A percentile compares a stretch with the other conserved stretches of the same genome.
Evolutionary conservation across 2,329 filamentous ascomycete species (phyloP).

Genomic region (Teratosphaeria zuluensis): DNA sequence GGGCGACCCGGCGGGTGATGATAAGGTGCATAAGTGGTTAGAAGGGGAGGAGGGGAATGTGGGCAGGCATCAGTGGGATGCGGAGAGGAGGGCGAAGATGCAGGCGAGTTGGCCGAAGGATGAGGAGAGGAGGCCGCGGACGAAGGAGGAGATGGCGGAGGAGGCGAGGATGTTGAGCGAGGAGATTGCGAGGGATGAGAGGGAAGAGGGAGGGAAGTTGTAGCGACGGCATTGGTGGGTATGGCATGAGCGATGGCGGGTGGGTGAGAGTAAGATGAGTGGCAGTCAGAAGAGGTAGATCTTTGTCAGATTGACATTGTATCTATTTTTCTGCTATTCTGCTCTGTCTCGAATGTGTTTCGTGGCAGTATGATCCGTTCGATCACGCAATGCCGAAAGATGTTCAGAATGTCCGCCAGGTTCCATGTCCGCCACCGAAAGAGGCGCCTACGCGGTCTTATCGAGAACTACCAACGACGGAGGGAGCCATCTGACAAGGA

Average conservation of each 20-base stretch:
- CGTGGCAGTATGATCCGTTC: too few species aligned
- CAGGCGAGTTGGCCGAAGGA: conserved; percentile 54
- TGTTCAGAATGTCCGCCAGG: neutral
- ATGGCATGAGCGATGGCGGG: neutral
- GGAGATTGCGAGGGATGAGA: conserved; percentile 41
- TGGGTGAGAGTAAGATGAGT: neutral
- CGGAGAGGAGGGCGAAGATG: conserved; percentile 30
- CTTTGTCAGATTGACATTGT: neutral
- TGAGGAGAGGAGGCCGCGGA: conserved; percentile 53
- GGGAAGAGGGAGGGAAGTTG: conserved; percentile 6
- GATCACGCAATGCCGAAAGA: too few species aligned
- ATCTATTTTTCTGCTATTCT: neutral
- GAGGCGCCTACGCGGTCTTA: too few species aligned
- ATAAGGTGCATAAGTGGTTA: conserved; percentile 74
- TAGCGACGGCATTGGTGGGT: neutral
- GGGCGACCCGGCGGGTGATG: conserved; percentile 52
- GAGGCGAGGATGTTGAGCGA: conserved; percentile 62
- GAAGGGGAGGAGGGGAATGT: conserved; percentile 80
- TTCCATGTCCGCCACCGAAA: too few species aligned
- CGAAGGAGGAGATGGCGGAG: conserved; percentile 63
- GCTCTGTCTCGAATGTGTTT: neutral
- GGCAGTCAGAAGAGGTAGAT: neutral
- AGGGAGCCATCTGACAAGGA: too few species aligned
- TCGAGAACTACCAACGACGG: too few species aligned
- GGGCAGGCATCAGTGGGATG: conserved; percentile 57